Conservation (phyloP, 2,329 filamentous ascomycete genomes). For the Penicillium polonicum region DNA sequence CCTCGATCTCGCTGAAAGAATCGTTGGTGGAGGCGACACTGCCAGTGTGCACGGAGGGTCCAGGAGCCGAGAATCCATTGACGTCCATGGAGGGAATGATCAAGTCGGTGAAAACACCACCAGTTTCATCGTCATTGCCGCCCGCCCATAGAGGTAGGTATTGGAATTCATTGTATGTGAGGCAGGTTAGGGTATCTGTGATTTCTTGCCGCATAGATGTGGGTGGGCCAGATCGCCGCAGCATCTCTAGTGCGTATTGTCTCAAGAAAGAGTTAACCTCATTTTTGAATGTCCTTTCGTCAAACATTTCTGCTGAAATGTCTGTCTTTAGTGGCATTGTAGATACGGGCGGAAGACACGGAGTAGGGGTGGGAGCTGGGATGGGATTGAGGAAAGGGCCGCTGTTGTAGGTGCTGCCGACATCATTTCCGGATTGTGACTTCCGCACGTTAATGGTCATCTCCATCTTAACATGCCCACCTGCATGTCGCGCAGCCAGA, state of each 20-base stretch:
- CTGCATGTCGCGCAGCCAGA: not conserved
- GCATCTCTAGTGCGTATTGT: conserved; percentile 19
- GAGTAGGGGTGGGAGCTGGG: not conserved
- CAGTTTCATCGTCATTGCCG: conserved; percentile 53
- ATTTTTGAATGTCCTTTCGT: conserved; percentile 12
- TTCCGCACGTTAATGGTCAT: not conserved
- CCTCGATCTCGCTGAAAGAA: conserved; percentile 28
- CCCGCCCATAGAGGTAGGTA: conserved; percentile 67
- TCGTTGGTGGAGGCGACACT: conserved; percentile 24
- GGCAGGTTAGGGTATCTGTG: conserved; percentile 50
- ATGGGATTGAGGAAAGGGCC: not conserved
- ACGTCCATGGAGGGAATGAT: conserved; percentile 34
- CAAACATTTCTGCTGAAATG: not conserved
- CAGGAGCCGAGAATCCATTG: conserved; percentile 39
- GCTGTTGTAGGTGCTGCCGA: not conserved
- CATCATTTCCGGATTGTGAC: not conserved
- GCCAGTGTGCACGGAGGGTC: conserved; percentile 34
- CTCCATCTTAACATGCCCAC: not conserved
- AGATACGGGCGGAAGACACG: not conserved
- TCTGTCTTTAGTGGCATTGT: not conserved
- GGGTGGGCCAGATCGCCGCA: conserved; percentile 7
- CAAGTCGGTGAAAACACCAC: conserved; percentile 48
- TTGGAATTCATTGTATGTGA: conserved; percentile 58
- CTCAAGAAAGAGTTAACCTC: conserved; percentile 21
- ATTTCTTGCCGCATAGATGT: conserved; percentile 18